These are phyloP conservation scores for Euphrasia arctica DNA, from an alignment of 305 asterid species.

Conservation along the genomic window DNA sequence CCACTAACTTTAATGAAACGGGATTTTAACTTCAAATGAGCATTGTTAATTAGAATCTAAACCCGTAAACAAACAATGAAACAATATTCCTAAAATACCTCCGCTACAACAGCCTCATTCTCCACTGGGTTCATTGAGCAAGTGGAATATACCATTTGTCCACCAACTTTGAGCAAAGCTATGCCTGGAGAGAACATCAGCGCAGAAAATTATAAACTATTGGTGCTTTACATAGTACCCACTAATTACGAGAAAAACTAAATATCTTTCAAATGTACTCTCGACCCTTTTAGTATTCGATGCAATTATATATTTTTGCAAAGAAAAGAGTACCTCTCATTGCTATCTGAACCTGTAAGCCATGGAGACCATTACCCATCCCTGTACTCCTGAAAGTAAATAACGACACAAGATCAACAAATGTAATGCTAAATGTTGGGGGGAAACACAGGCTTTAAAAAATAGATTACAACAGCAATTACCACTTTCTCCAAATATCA, in stretches of 20 bases:
- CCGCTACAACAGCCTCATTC: slow-evolving; percentile 94
- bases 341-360: slow-evolving; percentile 93
- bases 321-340: slow-evolving; percentile 66
- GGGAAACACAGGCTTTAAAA: slow-evolving; percentile 2
- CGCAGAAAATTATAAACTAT: slow-evolving; percentile 3
- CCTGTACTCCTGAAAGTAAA: slow-evolving; percentile 67
- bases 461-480: slow-evolving; percentile 23
- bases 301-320: background rate
- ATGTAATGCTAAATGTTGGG: slow-evolving; percentile 21
- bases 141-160: slow-evolving; percentile 92
- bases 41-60: slow-evolving; percentile 20
- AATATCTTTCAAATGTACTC: background rate
- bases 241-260: background rate
- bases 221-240: slow-evolving; percentile 9
- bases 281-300: background rate
- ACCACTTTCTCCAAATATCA: slow-evolving; percentile 98
- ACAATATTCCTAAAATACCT: slow-evolving; percentile 49
- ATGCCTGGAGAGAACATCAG: slow-evolving; percentile 50
- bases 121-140: slow-evolving; percentile 97
- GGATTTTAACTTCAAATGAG: background rate
- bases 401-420: slow-evolving; percentile 10
- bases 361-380: slow-evolving; percentile 86
- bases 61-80: slow-evolving; percentile 16
- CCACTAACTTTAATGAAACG: background rate
- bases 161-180: slow-evolving; percentile 94